These are phyloP conservation scores for Cercis canadensis DNA, from an alignment of 306 rosid species.

Conservation along the genomic window DNA sequence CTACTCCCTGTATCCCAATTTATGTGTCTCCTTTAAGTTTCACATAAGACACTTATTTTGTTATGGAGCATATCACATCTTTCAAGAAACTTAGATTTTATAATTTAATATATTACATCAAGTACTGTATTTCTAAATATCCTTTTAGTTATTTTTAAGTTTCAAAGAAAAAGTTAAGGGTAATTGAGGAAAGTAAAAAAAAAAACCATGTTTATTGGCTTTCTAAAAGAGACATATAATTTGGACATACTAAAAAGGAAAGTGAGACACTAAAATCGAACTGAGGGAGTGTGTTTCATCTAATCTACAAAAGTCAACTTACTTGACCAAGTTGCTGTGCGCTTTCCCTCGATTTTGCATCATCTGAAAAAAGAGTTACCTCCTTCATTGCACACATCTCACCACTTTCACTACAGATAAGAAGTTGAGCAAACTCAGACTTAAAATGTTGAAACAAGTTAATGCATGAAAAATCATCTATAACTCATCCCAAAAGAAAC, in stretches of 20 bases:
- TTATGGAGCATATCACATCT: too few relatives aligned
- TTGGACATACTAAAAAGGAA: constrained; percentile 23
- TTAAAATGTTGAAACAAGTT: constrained; percentile 18
- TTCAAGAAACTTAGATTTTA: too few relatives aligned
- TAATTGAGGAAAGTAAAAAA: constrained; percentile 10
- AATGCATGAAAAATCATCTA: constrained; percentile 16
- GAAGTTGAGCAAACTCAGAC: constrained; percentile 44
- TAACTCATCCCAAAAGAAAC: constrained; percentile 24
- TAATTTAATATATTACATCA: too few relatives aligned
- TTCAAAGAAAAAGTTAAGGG: not conserved
- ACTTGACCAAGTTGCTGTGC: constrained; percentile 87
- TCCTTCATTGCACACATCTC: constrained; percentile 99
- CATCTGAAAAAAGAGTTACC: constrained; percentile 85
- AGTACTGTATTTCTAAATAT: too few relatives aligned
- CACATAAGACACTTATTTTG: too few relatives aligned
- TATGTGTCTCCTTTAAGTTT: too few relatives aligned
- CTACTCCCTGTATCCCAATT: too few relatives aligned
- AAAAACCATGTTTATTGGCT: not conserved
- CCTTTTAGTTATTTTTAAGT: too few relatives aligned
- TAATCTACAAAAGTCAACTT: constrained; percentile 42
- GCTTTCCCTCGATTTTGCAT: constrained; percentile 85
- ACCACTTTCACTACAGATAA: constrained; percentile 77
- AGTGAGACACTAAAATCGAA: constrained; percentile 1
- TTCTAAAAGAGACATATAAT: constrained; percentile 21
- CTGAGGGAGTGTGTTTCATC: not conserved